Evolutionary conservation across 179 eudicot genomes (phyloP), one percentile per base, ranked within the genome.

Genomic region (Actinidia chinensis): DNA sequence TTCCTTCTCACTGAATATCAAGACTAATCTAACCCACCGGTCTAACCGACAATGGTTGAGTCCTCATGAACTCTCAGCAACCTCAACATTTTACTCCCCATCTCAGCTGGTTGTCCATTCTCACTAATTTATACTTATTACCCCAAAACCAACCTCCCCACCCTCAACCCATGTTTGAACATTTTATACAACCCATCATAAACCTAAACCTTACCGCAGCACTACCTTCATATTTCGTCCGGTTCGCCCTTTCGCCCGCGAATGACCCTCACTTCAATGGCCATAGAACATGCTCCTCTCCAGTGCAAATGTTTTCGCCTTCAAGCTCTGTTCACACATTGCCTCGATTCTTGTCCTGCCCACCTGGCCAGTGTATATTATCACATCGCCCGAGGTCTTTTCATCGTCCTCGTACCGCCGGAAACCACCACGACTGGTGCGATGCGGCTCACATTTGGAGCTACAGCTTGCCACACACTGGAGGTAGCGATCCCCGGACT

Each of bases 261-360:
- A 85, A 95, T 85, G 7, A 95, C 99, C 81, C 99, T 88, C 50
- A 95, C 86, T 84, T 95, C 99, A 66, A 95, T 83, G n/a, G 6
- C 94, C 98, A 66, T 94, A 92, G 78, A 83, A 83, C 97, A 91
- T 90, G 86, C 99, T 95, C 75, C 99, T 85, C 79, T 95, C 99
- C 72, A 95, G 56, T 15, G 92, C 98, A 22, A 91, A 82, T 84
- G 94, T 95, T 68, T 98, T 98, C 55, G 89, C 85, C 80, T 95
- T 97, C 40, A 95, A 80, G 81, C 80, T 91, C 91, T 95, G 99
- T 66, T 95, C 87, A 65, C 78, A 13, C 90, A 82, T 85, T 92
- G 96, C 81, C 76, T 87, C 3, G 75, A 73, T 15, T 33, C 66
- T 85, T 90, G 71, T 92, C 99, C 64, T 88, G 93, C 42, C 99